Base-by-base conservation (phyloP, 1,284 basidiomycete genomes). In the Melampsora occidentalis region DNA sequence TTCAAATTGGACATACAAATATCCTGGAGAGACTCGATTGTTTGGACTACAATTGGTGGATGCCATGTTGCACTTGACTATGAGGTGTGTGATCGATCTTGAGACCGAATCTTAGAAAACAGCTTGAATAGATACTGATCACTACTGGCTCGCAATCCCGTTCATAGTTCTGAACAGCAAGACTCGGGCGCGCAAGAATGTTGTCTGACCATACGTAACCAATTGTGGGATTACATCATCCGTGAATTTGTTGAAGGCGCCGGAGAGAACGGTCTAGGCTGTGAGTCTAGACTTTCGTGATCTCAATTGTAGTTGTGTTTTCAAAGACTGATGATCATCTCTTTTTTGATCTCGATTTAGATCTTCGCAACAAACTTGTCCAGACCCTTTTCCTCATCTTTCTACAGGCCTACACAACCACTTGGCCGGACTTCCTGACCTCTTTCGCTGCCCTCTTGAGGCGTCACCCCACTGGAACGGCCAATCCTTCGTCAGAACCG, bases 371-470 rank as follows among this genome's bases (percentile, higher is more conserved):
- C 87, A 99, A 99, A 84, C 92, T 98, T 83, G 93, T 94, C 20
- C 95, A 97, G 85, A 96, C 94, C n/a, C 86, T 98, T 65, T 91
- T 96, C 0, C 88, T 97, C 76, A 90, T 99, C 83, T 96, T 99
- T 85, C 87, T 98, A 68, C 90, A 91, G 85, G 90, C 91, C 18
- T 97, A 97, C 84, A 88, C 89, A 78, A 87, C 89, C 64, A 89
- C 90, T 83, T 92, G 91, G 90, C 90, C 91, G 57, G 85, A 88
- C 61, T 92, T 93, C 51, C 67, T 77, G 63, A 57, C 62, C 9
- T 69, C 67, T 39, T 72, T 77, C 28, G 61, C 70, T 31, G 31
- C 39, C 62, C 51, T 77, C 9, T 86, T 91, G 94, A 85, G 84
- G 86, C 79, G 88, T 92, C 83, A 84, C 94, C 77, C 91, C 94